These are phyloP conservation scores for Chamaenerion angustifolium DNA, from an alignment of 345 rosid species.

Conservation along the genomic window DNA sequence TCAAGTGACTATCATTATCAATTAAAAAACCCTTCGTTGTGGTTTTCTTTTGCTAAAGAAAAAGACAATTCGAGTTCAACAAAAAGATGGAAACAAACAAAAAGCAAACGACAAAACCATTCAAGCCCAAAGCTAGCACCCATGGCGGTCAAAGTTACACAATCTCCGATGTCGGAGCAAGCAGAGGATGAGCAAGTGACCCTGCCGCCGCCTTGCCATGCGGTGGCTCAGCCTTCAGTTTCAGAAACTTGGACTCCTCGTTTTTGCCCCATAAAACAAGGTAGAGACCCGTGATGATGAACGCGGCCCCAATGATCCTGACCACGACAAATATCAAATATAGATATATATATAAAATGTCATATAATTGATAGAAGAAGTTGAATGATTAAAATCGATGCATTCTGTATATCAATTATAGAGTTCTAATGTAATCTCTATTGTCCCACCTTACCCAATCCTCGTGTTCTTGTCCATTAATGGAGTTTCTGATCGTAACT, in stretches of 20 bases:
- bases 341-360: background rate
- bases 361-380: background rate
- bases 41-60: too few species aligned
- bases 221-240: conserved; percentile 26
- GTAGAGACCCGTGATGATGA: conserved; percentile 72
- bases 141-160: conserved; percentile 30
- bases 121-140: background rate
- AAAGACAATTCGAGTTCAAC: too few species aligned
- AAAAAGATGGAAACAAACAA: background rate
- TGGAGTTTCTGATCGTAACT: too few species aligned
- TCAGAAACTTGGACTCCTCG: conserved; percentile 58
- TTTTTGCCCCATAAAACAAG: conserved; percentile 87
- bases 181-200: conserved; percentile 71
- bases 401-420: too few species aligned
- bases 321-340: background rate
- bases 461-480: too few species aligned
- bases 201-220: conserved; percentile 30
- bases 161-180: conserved; percentile 60
- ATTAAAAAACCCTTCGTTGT: too few species aligned
- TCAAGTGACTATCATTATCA: too few species aligned
- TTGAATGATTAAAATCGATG: too few species aligned
- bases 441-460: too few species aligned
- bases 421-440: too few species aligned
- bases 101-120: background rate
- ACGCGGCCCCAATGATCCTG: conserved; percentile 82